Conservation (phyloP, 768 basidiomycete genomes). For the Baorangia bicolor region DNA sequence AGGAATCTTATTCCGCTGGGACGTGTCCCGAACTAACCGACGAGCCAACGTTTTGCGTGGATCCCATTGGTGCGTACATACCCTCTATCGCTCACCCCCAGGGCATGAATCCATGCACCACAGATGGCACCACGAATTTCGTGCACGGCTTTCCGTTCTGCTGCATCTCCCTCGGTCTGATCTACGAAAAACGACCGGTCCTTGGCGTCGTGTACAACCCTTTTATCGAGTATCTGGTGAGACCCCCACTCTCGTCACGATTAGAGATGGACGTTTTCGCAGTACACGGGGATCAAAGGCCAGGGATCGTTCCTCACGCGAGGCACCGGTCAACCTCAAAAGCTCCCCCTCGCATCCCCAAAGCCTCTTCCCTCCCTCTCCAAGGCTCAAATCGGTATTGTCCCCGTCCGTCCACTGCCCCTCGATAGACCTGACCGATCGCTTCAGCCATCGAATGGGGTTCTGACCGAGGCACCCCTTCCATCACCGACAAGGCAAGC, state of each 20-base stretch:
- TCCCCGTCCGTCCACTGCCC: neutral
- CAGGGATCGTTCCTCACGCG: constrained; percentile 77
- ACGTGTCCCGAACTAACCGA: constrained; percentile 69
- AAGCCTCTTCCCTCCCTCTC: constrained; percentile 67
- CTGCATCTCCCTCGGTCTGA: constrained; percentile 89
- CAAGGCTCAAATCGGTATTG: constrained; percentile 65
- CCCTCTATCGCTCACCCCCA: neutral
- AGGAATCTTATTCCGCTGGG: constrained; percentile 89
- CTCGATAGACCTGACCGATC: constrained; percentile 6
- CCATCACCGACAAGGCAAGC: constrained; percentile 55
- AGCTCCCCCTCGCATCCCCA: constrained; percentile 64
- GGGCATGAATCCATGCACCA: neutral
- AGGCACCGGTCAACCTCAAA: constrained; percentile 43
- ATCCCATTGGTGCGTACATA: constrained; percentile 74
- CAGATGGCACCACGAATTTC: constrained; percentile 90
- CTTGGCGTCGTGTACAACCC: constrained; percentile 94
- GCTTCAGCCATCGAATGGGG: constrained; percentile 82
- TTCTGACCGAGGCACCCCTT: constrained; percentile 59
- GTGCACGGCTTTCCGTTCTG: constrained; percentile 84
- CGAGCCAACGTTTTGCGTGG: constrained; percentile 92
- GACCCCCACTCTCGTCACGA: neutral
- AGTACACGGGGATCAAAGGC: constrained; percentile 80
- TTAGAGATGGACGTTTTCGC: neutral
- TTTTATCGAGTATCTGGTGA: constrained; percentile 79
- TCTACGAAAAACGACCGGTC: constrained; percentile 77